Conservation (phyloP, 2,329 filamentous ascomycete genomes). For the Aspergillus sp. region DNA sequence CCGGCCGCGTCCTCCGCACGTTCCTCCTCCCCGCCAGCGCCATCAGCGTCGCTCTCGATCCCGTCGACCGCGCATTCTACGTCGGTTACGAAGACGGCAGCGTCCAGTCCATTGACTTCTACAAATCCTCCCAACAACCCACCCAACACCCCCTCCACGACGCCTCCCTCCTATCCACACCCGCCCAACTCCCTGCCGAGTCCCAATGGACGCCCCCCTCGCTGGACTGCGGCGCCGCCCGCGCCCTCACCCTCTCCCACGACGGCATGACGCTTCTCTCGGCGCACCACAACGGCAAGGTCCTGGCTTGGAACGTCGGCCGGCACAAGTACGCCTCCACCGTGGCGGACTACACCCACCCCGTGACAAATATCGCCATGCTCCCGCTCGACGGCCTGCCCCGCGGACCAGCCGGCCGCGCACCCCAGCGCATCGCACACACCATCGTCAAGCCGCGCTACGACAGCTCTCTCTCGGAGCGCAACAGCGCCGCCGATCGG, state of each 20-base stretch:
- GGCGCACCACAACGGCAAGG: constrained; percentile 75
- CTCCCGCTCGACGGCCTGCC: constrained; percentile 58
- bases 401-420: constrained; percentile 30
- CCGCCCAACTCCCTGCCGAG: constrained; percentile 38
- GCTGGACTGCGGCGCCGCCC: constrained; percentile 62
- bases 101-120: constrained; percentile 78
- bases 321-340: constrained; percentile 66
- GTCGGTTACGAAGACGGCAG: constrained; percentile 76
- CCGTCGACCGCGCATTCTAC: constrained; percentile 78
- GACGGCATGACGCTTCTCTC: constrained; percentile 78
- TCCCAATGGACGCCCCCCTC: constrained; percentile 53
- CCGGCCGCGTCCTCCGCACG: constrained; percentile 72
- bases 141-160: constrained; percentile 36
- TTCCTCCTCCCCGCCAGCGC: constrained; percentile 75
- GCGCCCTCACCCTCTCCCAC: constrained; percentile 72
- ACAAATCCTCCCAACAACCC: constrained; percentile 42
- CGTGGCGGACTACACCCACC: constrained; percentile 70
- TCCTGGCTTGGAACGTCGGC: constrained; percentile 76
- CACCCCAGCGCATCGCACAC: constrained; percentile 47
- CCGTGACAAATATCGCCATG: constrained; percentile 79
- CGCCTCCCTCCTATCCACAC: constrained; percentile 36
- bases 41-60: constrained; percentile 72
- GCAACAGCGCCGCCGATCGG: constrained; percentile 29
- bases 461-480: constrained; percentile 37
- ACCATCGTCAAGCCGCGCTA: constrained; percentile 73